These are phyloP conservation scores for Debaryomycetaceae sp. DNA, from an alignment of 1,139 yeast species.

Conservation along the genomic window DNA sequence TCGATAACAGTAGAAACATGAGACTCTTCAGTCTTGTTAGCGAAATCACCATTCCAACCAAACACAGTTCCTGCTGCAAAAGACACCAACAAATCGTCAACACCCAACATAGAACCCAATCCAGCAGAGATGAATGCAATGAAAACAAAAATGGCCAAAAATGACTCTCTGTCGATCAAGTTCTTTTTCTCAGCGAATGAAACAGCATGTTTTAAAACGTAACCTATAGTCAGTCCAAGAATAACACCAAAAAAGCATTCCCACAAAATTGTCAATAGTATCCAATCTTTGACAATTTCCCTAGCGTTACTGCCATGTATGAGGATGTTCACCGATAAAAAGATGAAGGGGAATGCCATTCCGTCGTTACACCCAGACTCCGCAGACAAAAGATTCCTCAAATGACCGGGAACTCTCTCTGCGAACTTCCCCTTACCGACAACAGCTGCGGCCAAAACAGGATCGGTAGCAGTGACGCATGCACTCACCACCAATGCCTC, in stretches of 20 bases:
- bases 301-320: slow-evolving; percentile 62
- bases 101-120: slow-evolving; percentile 86
- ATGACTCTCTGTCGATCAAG: slow-evolving; percentile 89
- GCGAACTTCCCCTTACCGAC: slow-evolving; percentile 98
- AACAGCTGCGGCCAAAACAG: slow-evolving; percentile 95
- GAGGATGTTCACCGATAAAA: slow-evolving; percentile 65
- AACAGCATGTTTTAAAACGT: slow-evolving; percentile 65
- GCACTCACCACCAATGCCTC: slow-evolving; percentile 82
- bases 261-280: slow-evolving; percentile 74
- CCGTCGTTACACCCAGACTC: slow-evolving; percentile 98
- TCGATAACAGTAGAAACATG: slow-evolving; percentile 94
- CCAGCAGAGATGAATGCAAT: slow-evolving; percentile 90
- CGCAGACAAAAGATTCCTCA: slow-evolving; percentile 83
- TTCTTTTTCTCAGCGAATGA: slow-evolving; percentile 72
- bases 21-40: slow-evolving; percentile 82
- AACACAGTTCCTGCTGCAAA: slow-evolving; percentile 97
- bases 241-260: slow-evolving; percentile 86
- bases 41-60: slow-evolving; percentile 96
- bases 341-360: slow-evolving; percentile 95
- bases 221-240: slow-evolving; percentile 78
- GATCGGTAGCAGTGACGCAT: slow-evolving; percentile 97
- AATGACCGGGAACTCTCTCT: slow-evolving; percentile 94
- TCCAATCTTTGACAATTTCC: slow-evolving; percentile 80
- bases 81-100: slow-evolving; percentile 87
- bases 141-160: slow-evolving; percentile 84